These are phyloP conservation scores for Aspergillus cejpii DNA, from an alignment of 2,329 filamentous ascomycete species.

Conservation along the genomic window DNA sequence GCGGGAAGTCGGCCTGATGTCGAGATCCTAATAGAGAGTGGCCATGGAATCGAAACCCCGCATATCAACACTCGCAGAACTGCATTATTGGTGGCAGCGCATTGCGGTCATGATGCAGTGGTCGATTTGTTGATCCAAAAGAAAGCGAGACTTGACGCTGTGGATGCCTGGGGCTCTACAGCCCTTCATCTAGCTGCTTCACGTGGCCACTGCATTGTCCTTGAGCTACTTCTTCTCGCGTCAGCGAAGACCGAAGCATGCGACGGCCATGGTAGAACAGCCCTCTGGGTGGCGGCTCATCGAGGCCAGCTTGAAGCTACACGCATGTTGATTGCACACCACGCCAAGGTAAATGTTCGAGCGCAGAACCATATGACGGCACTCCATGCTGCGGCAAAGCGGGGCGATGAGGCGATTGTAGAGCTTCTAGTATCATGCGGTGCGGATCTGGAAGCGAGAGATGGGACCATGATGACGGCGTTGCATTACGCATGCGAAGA, in stretches of 20 bases:
- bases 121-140: conserved; percentile 29
- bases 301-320: conserved; percentile 30
- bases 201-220: conserved; percentile 25
- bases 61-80: conserved; percentile 31
- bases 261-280: conserved; percentile 29
- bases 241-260: conserved; percentile 26
- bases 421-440: conserved; percentile 28
- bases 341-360: conserved; percentile 32
- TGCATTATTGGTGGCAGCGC: conserved; percentile 35
- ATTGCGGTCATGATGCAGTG: conserved; percentile 35
- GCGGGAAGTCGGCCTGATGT: conserved; percentile 30
- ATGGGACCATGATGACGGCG: conserved; percentile 32
- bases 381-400: conserved; percentile 31
- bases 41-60: conserved; percentile 26
- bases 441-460: conserved; percentile 35
- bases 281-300: conserved; percentile 33
- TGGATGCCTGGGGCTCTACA: conserved; percentile 27
- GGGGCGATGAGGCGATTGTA: conserved; percentile 30
- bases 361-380: conserved; percentile 31
- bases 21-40: conserved; percentile 28
- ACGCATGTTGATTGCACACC: conserved; percentile 26
- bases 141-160: conserved; percentile 26
- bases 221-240: conserved; percentile 27
- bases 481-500: conserved; percentile 33
- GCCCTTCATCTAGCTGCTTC: conserved; percentile 31